Base-by-base conservation (phyloP, 2,329 filamentous ascomycete species). In the Macrophomina tecta region DNA sequence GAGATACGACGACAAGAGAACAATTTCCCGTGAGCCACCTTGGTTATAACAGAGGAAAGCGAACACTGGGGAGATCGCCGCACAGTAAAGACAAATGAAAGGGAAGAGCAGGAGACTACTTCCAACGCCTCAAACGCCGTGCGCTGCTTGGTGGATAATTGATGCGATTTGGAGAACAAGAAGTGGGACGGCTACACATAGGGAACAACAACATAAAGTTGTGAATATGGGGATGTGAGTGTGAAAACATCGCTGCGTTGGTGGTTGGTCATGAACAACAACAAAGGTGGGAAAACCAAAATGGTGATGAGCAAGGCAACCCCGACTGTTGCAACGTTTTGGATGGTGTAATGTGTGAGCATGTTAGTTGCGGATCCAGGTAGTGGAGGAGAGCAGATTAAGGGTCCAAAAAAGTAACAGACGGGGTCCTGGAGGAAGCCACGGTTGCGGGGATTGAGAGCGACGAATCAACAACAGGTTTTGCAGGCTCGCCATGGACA, bases 231-330 rank as follows among this genome's bases (percentile, higher is more conserved):
- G 45, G 58, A 62, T 62, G 58, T 62, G 58, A 34, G 45, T 38
- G 32, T 62, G 32, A 62, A 62, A 62, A 62, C 58, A 62, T 62
- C 58, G 58, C 58, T 62, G 58, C 58, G 58, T 62, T 62, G 58
- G 58, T 49, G 58, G 30, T 62, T 49, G 48, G 58, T 62, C 58
- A 62, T 62, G 58, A 23, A 62, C 30, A 62, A 62, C 58, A 62
- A 62, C 58, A 49, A 38, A 62, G 32, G 46, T 62, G 58, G 45
- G 58, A 48, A 38, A 62, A 28, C 58, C 58, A 62, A 55, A 16
- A 55, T 34, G 48, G 52, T 55, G 34, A 30, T 49, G 45, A 14
- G 38, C 45, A 62, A 62, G 58, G 42, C 45, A 34, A 40, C 58
- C 58, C 45, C 58, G 42, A 28, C 58, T 49, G 58, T 62, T 62